Base-by-base conservation (phyloP, 164 flowering plant genomes). In the Magnolia officinalis region DNA sequence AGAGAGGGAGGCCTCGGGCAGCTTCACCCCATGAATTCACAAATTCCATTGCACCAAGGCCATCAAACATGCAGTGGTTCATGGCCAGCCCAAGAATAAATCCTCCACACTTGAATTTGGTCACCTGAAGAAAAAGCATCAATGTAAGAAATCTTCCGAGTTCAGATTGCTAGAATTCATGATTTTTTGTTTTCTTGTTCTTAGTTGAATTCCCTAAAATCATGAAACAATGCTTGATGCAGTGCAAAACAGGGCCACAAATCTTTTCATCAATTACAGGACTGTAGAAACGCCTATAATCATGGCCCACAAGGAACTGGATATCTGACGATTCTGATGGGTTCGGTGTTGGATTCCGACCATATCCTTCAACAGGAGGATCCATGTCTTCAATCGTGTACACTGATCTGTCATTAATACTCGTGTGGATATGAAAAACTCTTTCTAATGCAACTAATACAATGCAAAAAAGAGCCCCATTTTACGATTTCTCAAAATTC, bases 41-140 rank as follows among this genome's bases (percentile, higher is more conserved):
- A 80, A 95, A 95, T 51, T 92, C 95, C 95, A 93, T 92, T 13
- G 97, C 97, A 9, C 84, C 92, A 31, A 91, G 75, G 26, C 97
- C 98, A 83, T 95, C 99, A 74, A 85, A 84, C 91, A 92, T 82
- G 67, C 92, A 88, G 72, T 95, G 99, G 84, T 89, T 95, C 92
- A 90, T 82, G 81, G 87, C 80, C 55, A 95, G 74, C 20, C 97
- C 98, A 45, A 95, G 86, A 65, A 87, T 88, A 79, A 93, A 93
- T 51, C 95, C 99, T 80, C 99, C 99, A 78, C 95, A 90, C 58
- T 89, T 88, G 90, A 92, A 95, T 76, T 83, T 89, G 0, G 98
- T 95, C 78, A 95, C 92, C 98, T 95, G 84, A 13, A 75, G 55
- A 21, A 67, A 52, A 72, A 37, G 50, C 65, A 52, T 9, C 18